A percentile compares a stretch with the other conserved stretches of the same genome.
Conservation (phyloP, 2,329 filamentous ascomycete species). For the Aspergillus sp. region DNA sequence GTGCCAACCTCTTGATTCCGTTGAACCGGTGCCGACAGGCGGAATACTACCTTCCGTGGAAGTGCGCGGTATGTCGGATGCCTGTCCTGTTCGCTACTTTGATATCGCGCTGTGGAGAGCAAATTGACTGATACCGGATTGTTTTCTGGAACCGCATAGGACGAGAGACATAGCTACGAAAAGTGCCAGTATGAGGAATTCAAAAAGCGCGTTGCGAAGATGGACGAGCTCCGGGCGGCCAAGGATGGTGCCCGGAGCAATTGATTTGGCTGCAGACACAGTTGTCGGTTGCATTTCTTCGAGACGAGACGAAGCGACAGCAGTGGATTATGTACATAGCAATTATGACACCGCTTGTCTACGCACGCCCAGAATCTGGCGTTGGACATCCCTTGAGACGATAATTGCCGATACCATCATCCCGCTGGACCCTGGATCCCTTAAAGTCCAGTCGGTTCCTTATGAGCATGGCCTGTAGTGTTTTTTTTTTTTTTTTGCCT, state of each 20-base stretch:
- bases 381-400: constrained; percentile 21
- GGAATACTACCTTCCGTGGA: constrained; percentile 93
- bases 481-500: background rate
- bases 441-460: background rate
- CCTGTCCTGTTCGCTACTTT: constrained; percentile 5
- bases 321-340: constrained; percentile 34
- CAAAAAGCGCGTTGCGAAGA: constrained; percentile 96
- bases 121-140: background rate
- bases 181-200: constrained; percentile 99
- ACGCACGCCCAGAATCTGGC: constrained; percentile 29
- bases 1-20: constrained; percentile 87
- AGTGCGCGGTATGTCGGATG: constrained; percentile 68
- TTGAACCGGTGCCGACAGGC: constrained; percentile 90
- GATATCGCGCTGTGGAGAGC: constrained; percentile 1
- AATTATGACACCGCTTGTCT: constrained; percentile 26
- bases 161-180: constrained; percentile 95
- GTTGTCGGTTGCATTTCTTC: constrained; percentile 13
- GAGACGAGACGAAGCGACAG: constrained; percentile 15
- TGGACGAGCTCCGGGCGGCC: constrained; percentile 85
- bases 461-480: background rate
- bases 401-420: constrained; percentile 7
- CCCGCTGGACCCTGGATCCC: background rate
- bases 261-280: constrained; percentile 34
- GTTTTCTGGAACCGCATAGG: constrained; percentile 44
- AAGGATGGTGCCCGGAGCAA: constrained; percentile 83